Evolutionary conservation across 2,329 filamentous ascomycete genomes (phyloP).

Genomic region (Lomentospora prolificans): DNA sequence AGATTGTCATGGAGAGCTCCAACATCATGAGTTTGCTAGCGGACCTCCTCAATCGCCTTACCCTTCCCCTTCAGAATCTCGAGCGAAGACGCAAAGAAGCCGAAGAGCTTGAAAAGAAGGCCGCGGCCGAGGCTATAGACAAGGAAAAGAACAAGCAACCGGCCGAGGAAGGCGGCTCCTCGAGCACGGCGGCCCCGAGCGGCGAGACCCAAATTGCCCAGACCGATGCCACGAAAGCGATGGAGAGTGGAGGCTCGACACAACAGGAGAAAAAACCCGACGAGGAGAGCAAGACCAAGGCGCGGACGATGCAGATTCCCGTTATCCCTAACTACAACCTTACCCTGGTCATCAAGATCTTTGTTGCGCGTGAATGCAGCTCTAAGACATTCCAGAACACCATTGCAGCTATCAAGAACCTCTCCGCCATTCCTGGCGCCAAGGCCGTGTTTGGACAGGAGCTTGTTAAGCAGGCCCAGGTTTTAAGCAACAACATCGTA

Average conservation of each 20-base stretch:
- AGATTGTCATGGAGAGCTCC: conserved; percentile 94
- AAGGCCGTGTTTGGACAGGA: conserved; percentile 90
- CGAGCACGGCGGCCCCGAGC: conserved; percentile 8
- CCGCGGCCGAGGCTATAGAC: conserved; percentile 13
- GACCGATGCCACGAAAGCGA: conserved; percentile 15
- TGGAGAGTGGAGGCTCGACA: conserved; percentile 15
- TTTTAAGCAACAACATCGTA: conserved; percentile 75
- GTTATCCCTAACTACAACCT: conserved; percentile 83
- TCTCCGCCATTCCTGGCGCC: conserved; percentile 84
- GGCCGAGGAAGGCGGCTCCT: neutral
- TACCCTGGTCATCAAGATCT: conserved; percentile 88
- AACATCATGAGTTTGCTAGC: conserved; percentile 91
- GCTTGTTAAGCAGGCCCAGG: conserved; percentile 76
- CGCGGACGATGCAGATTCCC: conserved; percentile 62
- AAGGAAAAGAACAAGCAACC: conserved; percentile 21
- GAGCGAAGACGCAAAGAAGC: conserved; percentile 75
- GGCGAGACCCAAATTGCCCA: conserved; percentile 16
- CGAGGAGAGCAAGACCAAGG: conserved; percentile 33
- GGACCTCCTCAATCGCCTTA: conserved; percentile 77
- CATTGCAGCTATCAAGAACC: conserved; percentile 94
- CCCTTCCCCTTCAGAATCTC: conserved; percentile 70
- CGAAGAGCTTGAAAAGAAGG: conserved; percentile 38
- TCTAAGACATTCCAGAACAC: conserved; percentile 98
- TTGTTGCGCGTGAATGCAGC: conserved; percentile 91
- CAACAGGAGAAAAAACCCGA: conserved; percentile 26